Evolutionary conservation across 495 filamentous ascomycete genomes (phyloP).

Genomic region (Penicillium roqueforti): DNA sequence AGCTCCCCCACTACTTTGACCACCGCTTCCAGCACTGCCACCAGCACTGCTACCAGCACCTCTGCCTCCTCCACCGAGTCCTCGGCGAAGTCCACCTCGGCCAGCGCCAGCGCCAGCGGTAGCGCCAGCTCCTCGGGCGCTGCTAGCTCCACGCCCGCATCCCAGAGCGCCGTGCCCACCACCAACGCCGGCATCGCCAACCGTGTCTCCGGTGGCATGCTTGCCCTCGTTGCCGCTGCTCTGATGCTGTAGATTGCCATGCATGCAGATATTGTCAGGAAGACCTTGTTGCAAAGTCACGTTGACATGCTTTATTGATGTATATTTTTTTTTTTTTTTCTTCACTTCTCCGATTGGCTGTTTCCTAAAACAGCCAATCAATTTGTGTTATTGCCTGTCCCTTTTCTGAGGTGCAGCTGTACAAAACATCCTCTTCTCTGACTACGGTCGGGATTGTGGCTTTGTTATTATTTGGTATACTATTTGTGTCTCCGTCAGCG

Average conservation of each 20-base stretch:
- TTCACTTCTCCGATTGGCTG: background rate
- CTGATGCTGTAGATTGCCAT: constrained; percentile 29
- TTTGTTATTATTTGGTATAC: background rate
- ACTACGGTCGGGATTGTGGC: background rate
- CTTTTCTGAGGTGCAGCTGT: constrained; percentile 1
- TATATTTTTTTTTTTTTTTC: background rate
- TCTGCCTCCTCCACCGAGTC: constrained; percentile 25
- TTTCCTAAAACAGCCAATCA: background rate
- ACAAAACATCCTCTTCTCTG: background rate
- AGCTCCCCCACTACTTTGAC: constrained; percentile 21
- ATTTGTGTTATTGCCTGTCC: background rate
- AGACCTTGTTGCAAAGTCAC: background rate
- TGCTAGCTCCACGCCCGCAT: too few relatives aligned
- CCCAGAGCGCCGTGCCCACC: constrained; percentile 20
- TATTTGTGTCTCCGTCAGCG: constrained; percentile 1
- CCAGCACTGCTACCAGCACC: constrained; percentile 29
- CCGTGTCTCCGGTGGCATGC: constrained; percentile 37
- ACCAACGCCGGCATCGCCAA: constrained; percentile 31
- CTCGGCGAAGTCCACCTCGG: constrained; percentile 23
- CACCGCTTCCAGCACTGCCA: constrained; percentile 34
- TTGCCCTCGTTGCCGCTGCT: constrained; percentile 36
- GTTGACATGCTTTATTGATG: background rate
- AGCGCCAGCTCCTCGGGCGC: constrained; percentile 13
- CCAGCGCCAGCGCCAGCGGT: constrained; percentile 10
- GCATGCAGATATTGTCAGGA: background rate